phyloP scores from a whole-genome alignment of 371 early-diverging fungal genomes.

The Vittaforma corneae region DNA sequence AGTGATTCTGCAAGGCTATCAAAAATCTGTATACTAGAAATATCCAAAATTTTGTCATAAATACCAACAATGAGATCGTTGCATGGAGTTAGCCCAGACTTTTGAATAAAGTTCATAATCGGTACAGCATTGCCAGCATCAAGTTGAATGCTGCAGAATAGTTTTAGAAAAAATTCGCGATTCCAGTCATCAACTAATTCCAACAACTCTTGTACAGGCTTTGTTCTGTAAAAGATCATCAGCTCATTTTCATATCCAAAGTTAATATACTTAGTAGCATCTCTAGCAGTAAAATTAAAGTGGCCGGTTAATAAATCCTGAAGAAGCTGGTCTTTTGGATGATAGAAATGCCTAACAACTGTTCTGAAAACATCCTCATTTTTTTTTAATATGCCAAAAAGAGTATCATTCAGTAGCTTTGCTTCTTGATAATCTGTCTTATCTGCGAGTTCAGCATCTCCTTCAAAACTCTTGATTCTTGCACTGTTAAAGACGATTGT shows the following conservation, averaged over 20 bases:
- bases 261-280: constrained; percentile 3
- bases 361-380: neutral
- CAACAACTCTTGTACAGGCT: neutral
- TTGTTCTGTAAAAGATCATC: neutral
- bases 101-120: neutral
- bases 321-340: neutral
- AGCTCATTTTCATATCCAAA: constrained; percentile 10
- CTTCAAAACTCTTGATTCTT: neutral
- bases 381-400: neutral
- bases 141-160: neutral
- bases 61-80: neutral
- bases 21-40: neutral
- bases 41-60: neutral
- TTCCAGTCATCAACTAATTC: neutral
- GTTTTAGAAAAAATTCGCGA: neutral
- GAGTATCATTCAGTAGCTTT: neutral
- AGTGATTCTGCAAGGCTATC: neutral
- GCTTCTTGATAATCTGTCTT: neutral
- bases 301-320: neutral
- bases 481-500: no score
- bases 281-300: neutral
- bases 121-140: neutral
- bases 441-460: constrained; percentile 2
- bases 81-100: neutral
- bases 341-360: neutral